Conservation (phyloP, 345 rosid species). For the Populus ilicifolia region DNA sequence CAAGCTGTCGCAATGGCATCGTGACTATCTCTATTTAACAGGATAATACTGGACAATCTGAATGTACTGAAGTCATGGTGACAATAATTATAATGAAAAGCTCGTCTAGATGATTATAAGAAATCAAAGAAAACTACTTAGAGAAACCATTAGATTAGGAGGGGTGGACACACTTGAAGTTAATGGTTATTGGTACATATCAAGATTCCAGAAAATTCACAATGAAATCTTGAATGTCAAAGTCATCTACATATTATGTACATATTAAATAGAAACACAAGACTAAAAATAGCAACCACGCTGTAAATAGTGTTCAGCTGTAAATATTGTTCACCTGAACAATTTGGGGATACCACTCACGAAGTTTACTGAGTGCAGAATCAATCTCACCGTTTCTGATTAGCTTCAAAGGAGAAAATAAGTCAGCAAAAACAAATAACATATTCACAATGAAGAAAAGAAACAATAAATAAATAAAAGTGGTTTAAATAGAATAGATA, state of each 20-base stretch:
- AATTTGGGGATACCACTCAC: conserved; percentile 77
- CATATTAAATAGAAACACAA: neutral
- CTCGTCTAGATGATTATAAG: too few species aligned
- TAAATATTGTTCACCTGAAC: conserved; percentile 51
- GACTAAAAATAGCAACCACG: neutral
- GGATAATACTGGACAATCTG: too few species aligned
- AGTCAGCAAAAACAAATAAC: neutral
- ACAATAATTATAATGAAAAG: too few species aligned
- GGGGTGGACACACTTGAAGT: neutral
- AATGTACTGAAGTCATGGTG: too few species aligned
- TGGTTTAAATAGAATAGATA: neutral
- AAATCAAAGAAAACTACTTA: too few species aligned
- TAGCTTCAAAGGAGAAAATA: conserved; percentile 43
- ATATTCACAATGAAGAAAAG: neutral
- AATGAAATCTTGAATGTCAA: neutral
- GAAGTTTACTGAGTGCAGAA: conserved; percentile 58
- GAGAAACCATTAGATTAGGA: too few species aligned
- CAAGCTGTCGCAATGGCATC: too few species aligned
- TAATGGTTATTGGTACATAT: neutral
- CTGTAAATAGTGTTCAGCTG: conserved; percentile 43
- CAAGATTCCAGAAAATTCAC: neutral
- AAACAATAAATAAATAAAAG: too few species aligned
- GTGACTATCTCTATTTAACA: too few species aligned
- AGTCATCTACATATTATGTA: neutral
- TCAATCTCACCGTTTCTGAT: conserved; percentile 81